Base-by-base conservation (phyloP, 306 rosid species). In the Prunus fruticosa region DNA sequence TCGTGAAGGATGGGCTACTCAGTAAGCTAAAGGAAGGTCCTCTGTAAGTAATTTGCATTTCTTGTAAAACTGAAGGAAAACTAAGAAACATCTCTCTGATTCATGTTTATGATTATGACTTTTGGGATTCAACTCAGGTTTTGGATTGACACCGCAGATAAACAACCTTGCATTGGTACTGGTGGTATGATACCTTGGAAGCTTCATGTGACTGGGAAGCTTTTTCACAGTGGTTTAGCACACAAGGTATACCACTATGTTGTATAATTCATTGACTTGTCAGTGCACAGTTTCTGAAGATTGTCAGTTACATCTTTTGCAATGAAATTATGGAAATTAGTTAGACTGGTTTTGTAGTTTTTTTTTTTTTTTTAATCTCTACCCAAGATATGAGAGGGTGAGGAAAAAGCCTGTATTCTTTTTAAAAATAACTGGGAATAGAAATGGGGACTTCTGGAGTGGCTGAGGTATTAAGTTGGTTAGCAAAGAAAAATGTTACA, bases 101-200 rank as follows among this genome's bases (percentile, higher is more conserved):
- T 64, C 58, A 27, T 64, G 54, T 82, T 62, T 72, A 73, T 52
- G 61, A 51, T 62, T 72, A 73, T 52, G 61, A 51, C 66, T 77
- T 69, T 75, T 61, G 74, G 79, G 70, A 2, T 15, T 78, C 64
- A 53, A 28, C 49, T 43, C 83, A 92, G 99, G 88, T 92, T 78
- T 85, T 95, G 97, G 99, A 82, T 92, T 47, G 97, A 95, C 77
- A 89, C 96, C 3, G 96, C 97, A 1, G 99, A 95, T 82, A 92
- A 93, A 78, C 99, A 95, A 74, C 99, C 99, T 19, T 89, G 99
- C 32, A 64, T 95, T 19, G 99, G 98, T 38, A 95, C 97, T 41
- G 99, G 99, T 65, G 99, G 99, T 74, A 76, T 87, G 90, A 85
- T 92, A 76, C 97, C 99, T 76, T 92, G 97, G 99, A 89, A 85